Evolutionary conservation across 192 early-diverging fungal species (phyloP).

Genomic region (Cetraspora pellucida): DNA sequence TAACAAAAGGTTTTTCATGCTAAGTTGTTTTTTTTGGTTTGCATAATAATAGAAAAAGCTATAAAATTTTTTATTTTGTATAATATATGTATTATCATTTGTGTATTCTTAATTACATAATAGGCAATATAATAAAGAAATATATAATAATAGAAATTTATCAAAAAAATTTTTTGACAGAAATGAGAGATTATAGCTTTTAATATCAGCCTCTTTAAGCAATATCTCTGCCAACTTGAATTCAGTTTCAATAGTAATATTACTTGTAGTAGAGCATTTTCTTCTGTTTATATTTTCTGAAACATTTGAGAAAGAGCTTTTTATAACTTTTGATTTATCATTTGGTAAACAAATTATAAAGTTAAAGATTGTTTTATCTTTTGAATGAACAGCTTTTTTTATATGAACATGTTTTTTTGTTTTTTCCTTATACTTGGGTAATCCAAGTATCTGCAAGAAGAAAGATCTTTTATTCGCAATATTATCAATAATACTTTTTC

Average conservation of each 20-base stretch:
- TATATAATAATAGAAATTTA: neutral
- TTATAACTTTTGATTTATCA: neutral
- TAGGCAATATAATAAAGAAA: neutral
- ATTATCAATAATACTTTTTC: slow-evolving; percentile 21
- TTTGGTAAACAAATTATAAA: neutral
- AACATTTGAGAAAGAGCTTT: slow-evolving; percentile 7
- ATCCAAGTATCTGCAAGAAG: neutral
- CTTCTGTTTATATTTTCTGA: slow-evolving; percentile 10
- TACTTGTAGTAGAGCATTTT: neutral
- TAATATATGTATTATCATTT: too few relatives aligned
- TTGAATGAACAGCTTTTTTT: neutral
- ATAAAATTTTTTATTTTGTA: slow-evolving; percentile 9
- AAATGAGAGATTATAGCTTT: neutral
- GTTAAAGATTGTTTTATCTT: neutral
- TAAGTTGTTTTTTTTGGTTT: neutral
- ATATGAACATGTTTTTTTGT: neutral
- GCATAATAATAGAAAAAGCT: neutral
- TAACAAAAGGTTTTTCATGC: neutral
- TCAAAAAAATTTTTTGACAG: too few relatives aligned
- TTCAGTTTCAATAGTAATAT: neutral
- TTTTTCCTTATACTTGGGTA: neutral
- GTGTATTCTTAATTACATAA: neutral
- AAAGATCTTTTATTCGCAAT: slow-evolving; percentile 18
- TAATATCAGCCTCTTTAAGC: neutral
- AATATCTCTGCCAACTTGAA: neutral